phyloP scores from a whole-genome alignment of 257 asterid species.

The Ajuga chamaepitys region DNA sequence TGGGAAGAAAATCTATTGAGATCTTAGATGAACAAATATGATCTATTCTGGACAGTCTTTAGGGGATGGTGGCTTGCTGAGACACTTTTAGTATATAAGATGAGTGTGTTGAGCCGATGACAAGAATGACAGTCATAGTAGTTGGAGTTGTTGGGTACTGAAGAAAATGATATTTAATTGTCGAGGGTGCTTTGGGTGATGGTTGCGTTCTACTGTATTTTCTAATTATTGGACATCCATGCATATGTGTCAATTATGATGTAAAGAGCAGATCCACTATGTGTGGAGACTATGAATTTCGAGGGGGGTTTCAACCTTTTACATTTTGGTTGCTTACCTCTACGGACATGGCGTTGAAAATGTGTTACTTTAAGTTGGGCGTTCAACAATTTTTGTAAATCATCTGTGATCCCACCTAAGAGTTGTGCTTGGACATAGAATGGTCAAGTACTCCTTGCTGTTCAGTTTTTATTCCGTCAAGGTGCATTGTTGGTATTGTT shows the following conservation, averaged over 20 bases:
- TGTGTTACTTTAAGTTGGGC: conserved; percentile 16
- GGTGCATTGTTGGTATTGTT: conserved; percentile 18
- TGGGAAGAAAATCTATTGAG: conserved; percentile 25
- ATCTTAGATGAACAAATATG: conserved; percentile 15
- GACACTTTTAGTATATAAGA: conserved; percentile 16
- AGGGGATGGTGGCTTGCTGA: conserved; percentile 15
- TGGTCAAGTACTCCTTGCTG: conserved; percentile 15
- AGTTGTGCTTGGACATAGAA: conserved; percentile 20
- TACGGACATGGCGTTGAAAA: conserved; percentile 18
- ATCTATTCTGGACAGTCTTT: conserved; percentile 14
- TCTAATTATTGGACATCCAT: conserved; percentile 8
- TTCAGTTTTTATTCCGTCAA: conserved; percentile 14
- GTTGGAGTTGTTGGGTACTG: conserved; percentile 19
- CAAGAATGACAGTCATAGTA: conserved; percentile 12
- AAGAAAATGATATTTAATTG: conserved; percentile 7
- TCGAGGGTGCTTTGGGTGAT: conserved; percentile 11
- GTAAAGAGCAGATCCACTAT: conserved; percentile 16
- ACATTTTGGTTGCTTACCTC: conserved; percentile 16
- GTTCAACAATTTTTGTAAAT: conserved; percentile 14
- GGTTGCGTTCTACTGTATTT: conserved; percentile 22
- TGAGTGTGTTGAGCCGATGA: conserved; percentile 5
- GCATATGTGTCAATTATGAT: not conserved
- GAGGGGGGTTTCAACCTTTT: conserved; percentile 9
- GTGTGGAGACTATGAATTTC: conserved; percentile 12
- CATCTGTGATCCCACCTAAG: conserved; percentile 21